phyloP scores from a whole-genome alignment of 331 rosid genomes.

The Acacia concinna region DNA sequence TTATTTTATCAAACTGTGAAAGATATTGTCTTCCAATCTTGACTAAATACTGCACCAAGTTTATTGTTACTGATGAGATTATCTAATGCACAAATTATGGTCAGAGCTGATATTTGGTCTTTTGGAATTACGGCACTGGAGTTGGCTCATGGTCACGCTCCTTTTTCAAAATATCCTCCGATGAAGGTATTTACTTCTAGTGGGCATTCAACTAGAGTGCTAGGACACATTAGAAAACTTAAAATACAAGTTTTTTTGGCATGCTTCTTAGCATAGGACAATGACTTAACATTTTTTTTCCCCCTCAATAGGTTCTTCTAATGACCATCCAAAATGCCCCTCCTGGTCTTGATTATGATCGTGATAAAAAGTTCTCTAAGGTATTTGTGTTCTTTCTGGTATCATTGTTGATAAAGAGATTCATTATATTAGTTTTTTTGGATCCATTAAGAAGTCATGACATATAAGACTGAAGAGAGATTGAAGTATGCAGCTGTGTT shows the following conservation, averaged over 20 bases:
- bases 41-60: conserved; percentile 7
- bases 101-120: conserved; percentile 98
- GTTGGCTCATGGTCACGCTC: conserved; percentile 99
- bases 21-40: not conserved
- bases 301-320: conserved; percentile 68
- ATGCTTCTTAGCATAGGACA: not conserved
- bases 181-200: conserved; percentile 69
- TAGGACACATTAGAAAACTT: not conserved
- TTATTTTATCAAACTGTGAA: not conserved
- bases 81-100: conserved; percentile 28
- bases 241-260: not conserved
- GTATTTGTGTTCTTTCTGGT: conserved; percentile 83
- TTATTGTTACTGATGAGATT: conserved; percentile 12
- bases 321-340: conserved; percentile 99
- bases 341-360: conserved; percentile 98
- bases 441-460: conserved; percentile 7
- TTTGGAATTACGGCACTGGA: conserved; percentile 95
- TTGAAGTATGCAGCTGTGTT: conserved; percentile 18
- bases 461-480: conserved; percentile 22
- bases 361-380: conserved; percentile 96
- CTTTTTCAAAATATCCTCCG: conserved; percentile 96
- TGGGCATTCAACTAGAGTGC: conserved; percentile 16
- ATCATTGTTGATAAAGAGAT: conserved; percentile 15
- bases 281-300: conserved; percentile 11
- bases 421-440: not conserved